These are phyloP conservation scores for Pisolithus thermaeus DNA, from an alignment of 1,284 basidiomycete genomes.

Conservation along the genomic window DNA sequence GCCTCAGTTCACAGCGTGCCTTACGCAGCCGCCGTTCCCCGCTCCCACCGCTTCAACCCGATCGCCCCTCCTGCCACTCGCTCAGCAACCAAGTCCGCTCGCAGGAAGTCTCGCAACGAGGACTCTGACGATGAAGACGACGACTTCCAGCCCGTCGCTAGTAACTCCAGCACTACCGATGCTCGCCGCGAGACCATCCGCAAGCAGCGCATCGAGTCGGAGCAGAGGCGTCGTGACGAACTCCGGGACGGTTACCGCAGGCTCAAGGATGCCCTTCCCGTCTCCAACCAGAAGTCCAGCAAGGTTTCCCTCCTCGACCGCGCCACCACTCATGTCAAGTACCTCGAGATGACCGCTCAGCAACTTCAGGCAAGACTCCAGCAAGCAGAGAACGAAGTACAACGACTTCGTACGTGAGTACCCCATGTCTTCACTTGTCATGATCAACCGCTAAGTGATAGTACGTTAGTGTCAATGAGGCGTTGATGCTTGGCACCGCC, in stretches of 20 bases:
- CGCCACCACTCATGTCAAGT: conserved; percentile 74
- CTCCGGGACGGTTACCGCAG: conserved; percentile 81
- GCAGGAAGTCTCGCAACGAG: conserved; percentile 51
- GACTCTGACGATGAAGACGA: conserved; percentile 60
- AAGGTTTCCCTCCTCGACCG: conserved; percentile 84
- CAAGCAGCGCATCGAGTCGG: conserved; percentile 80
- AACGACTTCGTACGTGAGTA: conserved; percentile 58
- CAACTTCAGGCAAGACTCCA: conserved; percentile 69
- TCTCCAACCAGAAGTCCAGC: conserved; percentile 83
- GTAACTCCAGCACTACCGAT: conserved; percentile 40
- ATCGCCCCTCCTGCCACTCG: conserved; percentile 51
- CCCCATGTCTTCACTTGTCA: not conserved
- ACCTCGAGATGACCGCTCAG: conserved; percentile 68
- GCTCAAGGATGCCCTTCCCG: conserved; percentile 79
- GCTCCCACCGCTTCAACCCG: conserved; percentile 71
- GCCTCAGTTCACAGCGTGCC: conserved; percentile 41
- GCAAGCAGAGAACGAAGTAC: conserved; percentile 69
- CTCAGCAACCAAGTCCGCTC: conserved; percentile 41
- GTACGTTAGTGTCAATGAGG: conserved; percentile 63
- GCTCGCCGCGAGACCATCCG: conserved; percentile 77
- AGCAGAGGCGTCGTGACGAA: conserved; percentile 82
- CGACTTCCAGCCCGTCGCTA: conserved; percentile 52
- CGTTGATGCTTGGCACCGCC: conserved; percentile 75
- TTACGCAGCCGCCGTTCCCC: conserved; percentile 57
- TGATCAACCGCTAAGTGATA: conserved; percentile 5